Evolutionary conservation across 768 basidiomycete species (phyloP), one percentile per base, ranked within the genome.

Genomic region (Leccinum uliginosum): DNA sequence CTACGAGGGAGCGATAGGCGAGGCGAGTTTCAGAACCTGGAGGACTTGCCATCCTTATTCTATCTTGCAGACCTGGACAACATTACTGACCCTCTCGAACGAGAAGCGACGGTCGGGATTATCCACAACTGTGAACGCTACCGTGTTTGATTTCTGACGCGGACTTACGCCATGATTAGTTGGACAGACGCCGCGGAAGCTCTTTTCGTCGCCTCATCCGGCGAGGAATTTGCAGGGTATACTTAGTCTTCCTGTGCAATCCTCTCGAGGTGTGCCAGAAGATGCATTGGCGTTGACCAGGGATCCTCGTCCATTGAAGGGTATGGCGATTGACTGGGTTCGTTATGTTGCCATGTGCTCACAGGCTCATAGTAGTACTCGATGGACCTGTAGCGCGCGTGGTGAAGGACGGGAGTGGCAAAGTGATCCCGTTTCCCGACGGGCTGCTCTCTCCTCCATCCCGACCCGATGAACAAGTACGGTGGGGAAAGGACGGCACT

Each of bases 81-180:
- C 4, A 96, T 98, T 54, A 81, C 83, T 6, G 89, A 97, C 67
- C 86, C 92, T 47, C 75, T 92, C 8, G 91, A 98, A 73, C 82
- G 89, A 34, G 92, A 93, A 65, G 94, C 95, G 0, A 93, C 92
- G 7, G 89, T 95, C 19, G 93, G 93, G 2, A 96, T 95, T 55
- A 95, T 97, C 50, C 93, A 96, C 70, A 96, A 96, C 60, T 98
- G 91, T 91, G 62, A 65, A 61, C 38, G 66, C n/a, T 30, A 3
- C 19, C 29, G 14, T 38, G 4, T 23, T 11, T 34, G 10, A 43
- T 21, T 40, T 45, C 21, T 55, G 43, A 17, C 48, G 12, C 24
- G 30, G 11, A 30, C 53, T 65, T 2, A 61, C 48, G 10, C 12
- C 26, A 27, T 19, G 27, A 49, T 29, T 60, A 92, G 90, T 97